Evolutionary conservation across 257 asterid genomes (phyloP), one percentile per base, ranked within the genome.

Genomic region (Solanum infundibuliforme): DNA sequence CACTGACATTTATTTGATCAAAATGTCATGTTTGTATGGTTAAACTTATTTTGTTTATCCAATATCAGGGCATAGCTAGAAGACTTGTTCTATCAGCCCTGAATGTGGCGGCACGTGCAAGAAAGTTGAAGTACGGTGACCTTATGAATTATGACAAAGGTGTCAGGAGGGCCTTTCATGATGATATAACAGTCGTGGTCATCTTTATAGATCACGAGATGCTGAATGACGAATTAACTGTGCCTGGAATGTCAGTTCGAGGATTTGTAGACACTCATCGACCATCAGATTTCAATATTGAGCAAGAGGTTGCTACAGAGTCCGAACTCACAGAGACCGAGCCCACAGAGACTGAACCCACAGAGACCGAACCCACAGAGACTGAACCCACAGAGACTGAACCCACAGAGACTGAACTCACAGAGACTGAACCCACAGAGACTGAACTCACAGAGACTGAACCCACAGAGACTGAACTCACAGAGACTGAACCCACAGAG

Each of bases 151-250:
- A 87, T 10, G 92, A 91, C 25, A 89, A 32, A 69, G 95, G 98
- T 72, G 32, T 27, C 10, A 90, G 98, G 91, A 91, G 99, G 87
- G 86, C 11, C 21, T 84, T 87, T 65, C 98, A 95, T 81, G 99
- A 96, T 88, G 99, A 96, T 87, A 95, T 96, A n/a, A 88, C 98
- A 2, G 96, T 95, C 46, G 91, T 93, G 13, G 98, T 96, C 89
- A 13, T 92, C 89, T 96, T 92, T 87, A 62, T 95, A 60, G 98
- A 96, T 91, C 92, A 89, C 3, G 92, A 91, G 68, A 87, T 90
- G 92, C 77, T 88, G 88, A 92, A 89, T 12, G 90, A 84, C 58
- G 86, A 62, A 35, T 87, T 74, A 35, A 16, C 89, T 39, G 87
- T 68, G 10, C 93, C 95, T 86, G 93, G 79, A 43, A 36, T 92